A percentile compares a stretch with the other conserved stretches of the same genome.
Conservation (phyloP, 495 filamentous ascomycete species). For the Letharia columbiana region DNA sequence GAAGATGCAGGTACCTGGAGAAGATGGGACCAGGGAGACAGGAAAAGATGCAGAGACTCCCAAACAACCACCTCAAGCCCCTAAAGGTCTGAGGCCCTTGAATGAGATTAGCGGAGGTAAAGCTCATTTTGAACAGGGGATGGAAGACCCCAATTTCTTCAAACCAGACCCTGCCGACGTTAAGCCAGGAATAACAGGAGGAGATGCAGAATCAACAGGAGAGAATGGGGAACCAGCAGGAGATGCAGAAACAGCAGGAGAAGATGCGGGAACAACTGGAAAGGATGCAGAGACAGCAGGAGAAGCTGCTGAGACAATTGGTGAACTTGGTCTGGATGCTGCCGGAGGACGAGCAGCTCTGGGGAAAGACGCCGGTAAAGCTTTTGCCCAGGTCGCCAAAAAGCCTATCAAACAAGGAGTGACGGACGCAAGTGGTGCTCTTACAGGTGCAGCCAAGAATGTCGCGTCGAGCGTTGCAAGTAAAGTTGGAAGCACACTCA, state of each 20-base stretch:
- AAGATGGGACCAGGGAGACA: too few species aligned
- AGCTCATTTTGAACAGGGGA: neutral
- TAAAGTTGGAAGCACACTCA: neutral
- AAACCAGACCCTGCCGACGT: neutral
- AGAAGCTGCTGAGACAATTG: neutral
- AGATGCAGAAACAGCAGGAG: too few species aligned
- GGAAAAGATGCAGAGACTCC: too few species aligned
- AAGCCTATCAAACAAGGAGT: too few species aligned
- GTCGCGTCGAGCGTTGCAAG: neutral
- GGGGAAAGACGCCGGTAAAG: too few species aligned
- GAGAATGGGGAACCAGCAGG: too few species aligned
- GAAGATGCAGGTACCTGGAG: neutral
- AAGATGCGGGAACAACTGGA: too few species aligned
- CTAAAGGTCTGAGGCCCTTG: neutral
- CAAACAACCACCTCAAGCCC: too few species aligned
- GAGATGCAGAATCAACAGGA: neutral
- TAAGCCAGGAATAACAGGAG: neutral
- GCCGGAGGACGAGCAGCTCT: too few species aligned
- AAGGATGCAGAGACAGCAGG: too few species aligned
- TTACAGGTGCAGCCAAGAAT: neutral
- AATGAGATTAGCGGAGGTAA: neutral
- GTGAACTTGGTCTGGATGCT: too few species aligned
- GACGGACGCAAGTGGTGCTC: neutral
- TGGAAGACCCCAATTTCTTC: neutral
- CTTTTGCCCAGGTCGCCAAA: too few species aligned